A percentile compares a stretch with the other conserved stretches of the same genome.
These are phyloP conservation scores for Dendryphion nanum DNA, from an alignment of 2,329 filamentous ascomycete species.

Conservation along the genomic window DNA sequence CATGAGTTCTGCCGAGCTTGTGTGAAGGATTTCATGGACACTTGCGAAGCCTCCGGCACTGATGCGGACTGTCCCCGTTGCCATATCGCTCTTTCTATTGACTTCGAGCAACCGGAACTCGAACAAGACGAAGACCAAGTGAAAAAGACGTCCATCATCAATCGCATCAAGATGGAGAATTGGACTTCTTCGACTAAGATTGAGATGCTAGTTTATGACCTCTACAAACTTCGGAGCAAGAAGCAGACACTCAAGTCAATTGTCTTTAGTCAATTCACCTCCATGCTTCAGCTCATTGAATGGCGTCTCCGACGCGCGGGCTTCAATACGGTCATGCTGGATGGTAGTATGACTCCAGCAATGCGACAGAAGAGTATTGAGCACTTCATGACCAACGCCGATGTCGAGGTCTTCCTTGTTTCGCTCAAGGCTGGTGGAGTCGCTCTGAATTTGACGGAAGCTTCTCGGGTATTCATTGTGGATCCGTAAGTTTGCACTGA, in stretches of 20 bases:
- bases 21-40: slow-evolving; percentile 75
- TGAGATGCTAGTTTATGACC: slow-evolving; percentile 89
- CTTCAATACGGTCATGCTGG: slow-evolving; percentile 96
- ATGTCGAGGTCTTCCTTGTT: slow-evolving; percentile 94
- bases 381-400: slow-evolving; percentile 91
- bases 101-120: slow-evolving; percentile 92
- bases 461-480: slow-evolving; percentile 90
- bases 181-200: slow-evolving; percentile 99
- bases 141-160: slow-evolving; percentile 97
- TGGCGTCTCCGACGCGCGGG: slow-evolving; percentile 96
- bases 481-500: slow-evolving; percentile 69
- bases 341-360: slow-evolving; percentile 93
- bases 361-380: slow-evolving; percentile 93
- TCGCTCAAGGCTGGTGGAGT: slow-evolving; percentile 96
- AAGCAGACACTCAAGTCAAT: slow-evolving; percentile 95
- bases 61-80: slow-evolving; percentile 78
- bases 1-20: slow-evolving; percentile 89
- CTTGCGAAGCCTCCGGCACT: slow-evolving; percentile 64
- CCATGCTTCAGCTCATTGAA: slow-evolving; percentile 94
- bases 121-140: slow-evolving; percentile 84
- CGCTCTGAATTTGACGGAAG: slow-evolving; percentile 91
- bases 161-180: slow-evolving; percentile 97
- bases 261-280: slow-evolving; percentile 96
- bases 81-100: slow-evolving; percentile 85
- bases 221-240: slow-evolving; percentile 87